phyloP scores from a whole-genome alignment of 2,329 filamentous ascomycete genomes.

The Trichoderma sp. region DNA sequence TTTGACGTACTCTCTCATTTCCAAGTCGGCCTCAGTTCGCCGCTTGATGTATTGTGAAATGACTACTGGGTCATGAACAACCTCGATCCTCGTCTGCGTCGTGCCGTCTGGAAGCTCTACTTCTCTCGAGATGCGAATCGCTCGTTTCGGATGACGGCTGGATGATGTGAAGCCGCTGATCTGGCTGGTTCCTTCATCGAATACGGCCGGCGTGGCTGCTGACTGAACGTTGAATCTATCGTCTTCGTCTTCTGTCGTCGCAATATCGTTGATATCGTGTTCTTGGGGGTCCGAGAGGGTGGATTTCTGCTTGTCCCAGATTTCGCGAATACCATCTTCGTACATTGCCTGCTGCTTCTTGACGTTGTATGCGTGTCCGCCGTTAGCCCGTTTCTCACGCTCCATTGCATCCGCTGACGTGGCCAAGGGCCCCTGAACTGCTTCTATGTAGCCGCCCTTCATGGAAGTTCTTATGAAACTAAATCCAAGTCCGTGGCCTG shows the following conservation, averaged over 20 bases:
- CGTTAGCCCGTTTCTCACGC: constrained; percentile 83
- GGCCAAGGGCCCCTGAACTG: constrained; percentile 66
- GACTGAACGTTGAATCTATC: constrained; percentile 72
- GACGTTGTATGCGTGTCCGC: constrained; percentile 96
- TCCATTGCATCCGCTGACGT: constrained; percentile 82
- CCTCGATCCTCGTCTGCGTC: constrained; percentile 63
- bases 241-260: constrained; percentile 60
- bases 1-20: constrained; percentile 68
- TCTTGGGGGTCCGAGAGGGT: constrained; percentile 74
- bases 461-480: constrained; percentile 98
- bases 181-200: constrained; percentile 79
- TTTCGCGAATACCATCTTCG: constrained; percentile 84
- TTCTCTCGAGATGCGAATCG: constrained; percentile 71
- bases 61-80: constrained; percentile 78
- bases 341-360: constrained; percentile 92
- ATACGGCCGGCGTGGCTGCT: constrained; percentile 65
- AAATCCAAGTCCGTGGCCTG: constrained; percentile 88
- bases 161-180: constrained; percentile 68
- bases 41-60: constrained; percentile 86
- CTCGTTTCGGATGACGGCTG: constrained; percentile 68
- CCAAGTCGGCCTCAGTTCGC: constrained; percentile 68
- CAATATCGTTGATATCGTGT: constrained; percentile 63
- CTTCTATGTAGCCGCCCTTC: constrained; percentile 93
- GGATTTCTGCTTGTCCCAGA: constrained; percentile 85
- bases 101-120: constrained; percentile 48